Evolutionary conservation across 306 rosid species (phyloP), one percentile per base, ranked within the genome.

Genomic region (Cicer arietinum): DNA sequence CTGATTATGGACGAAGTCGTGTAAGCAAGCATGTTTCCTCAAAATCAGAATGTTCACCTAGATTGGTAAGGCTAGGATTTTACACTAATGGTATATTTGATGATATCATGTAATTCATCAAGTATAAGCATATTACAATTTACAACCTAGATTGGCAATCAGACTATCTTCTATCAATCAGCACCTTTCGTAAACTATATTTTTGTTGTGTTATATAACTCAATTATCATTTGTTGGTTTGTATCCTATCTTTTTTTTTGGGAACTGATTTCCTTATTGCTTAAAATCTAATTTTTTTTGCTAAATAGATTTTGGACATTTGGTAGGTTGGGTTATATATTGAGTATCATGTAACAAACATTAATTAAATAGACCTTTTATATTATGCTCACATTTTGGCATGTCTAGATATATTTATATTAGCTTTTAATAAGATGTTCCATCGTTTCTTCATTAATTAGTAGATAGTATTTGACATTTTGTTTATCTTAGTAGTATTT

Each of bases 61-160:
- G 56, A 22, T 78, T 30, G 60, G 56, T 66, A 54, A 54, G 72
- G 37, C 56, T 74, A 74, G 67, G 47, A 50, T 64, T 64, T 64
- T 64, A 41, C 3, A 30, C 25, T 18, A 22, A 58, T 10, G 52
- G 46, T 57, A 45, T 74, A 67, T 41, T 80, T 1, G 41, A 73
- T 40, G 46, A 41, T 67, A 58, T 63, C 12, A 4, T 3, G 1
- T 18, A 54, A 17, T 54, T 18, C 11, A 18, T 35, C 18, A 45
- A 13, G 59, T 53, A 51, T 58, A 45, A 13, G 59, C 35, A 51
- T 58, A 8, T 41, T 64, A 52, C 51, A n/a, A 20, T 30, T 41
- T 64, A 52, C 51, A n/a, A 20, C 43, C 54, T 40, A 64, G 72
- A 75, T 65, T 75, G 18, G 52, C 39, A 30, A 48, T 44, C 37